Percentiles rank a stretch among this genome's conserved stretches.
These are phyloP conservation scores for Brasenia schreberi DNA, from an alignment of 164 flowering plant genomes.

Conservation along the genomic window DNA sequence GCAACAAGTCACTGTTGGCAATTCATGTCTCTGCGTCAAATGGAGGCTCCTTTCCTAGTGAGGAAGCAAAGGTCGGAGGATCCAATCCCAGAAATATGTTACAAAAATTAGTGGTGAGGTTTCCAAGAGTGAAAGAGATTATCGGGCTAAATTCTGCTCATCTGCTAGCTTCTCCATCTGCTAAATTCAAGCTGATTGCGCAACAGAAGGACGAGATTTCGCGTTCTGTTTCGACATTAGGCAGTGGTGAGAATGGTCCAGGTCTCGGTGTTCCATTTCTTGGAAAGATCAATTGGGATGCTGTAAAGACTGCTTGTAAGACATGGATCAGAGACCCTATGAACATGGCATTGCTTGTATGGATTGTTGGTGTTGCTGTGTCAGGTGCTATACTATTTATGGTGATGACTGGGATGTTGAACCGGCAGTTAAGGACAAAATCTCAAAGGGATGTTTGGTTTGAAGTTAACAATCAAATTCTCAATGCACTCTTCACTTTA, in stretches of 20 bases:
- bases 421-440: constrained; percentile 42
- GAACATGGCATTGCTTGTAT: constrained; percentile 66
- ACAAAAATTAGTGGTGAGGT: neutral
- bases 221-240: constrained; percentile 39
- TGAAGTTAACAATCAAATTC: constrained; percentile 90
- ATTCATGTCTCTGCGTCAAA: constrained; percentile 13
- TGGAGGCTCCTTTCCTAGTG: constrained; percentile 9
- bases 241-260: constrained; percentile 25
- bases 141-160: constrained; percentile 21
- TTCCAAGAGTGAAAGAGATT: constrained; percentile 11
- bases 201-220: constrained; percentile 49
- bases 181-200: constrained; percentile 40
- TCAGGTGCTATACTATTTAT: constrained; percentile 79
- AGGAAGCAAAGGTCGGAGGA: neutral
- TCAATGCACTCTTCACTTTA: constrained; percentile 85
- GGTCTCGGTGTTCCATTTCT: constrained; percentile 21
- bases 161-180: constrained; percentile 32
- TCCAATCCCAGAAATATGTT: constrained; percentile 7
- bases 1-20: constrained; percentile 5
- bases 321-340: constrained; percentile 72
- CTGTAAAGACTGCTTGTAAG: constrained; percentile 30
- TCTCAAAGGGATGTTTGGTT: constrained; percentile 69
- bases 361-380: constrained; percentile 63
- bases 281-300: constrained; percentile 43
- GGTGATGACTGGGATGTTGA: constrained; percentile 85